Evolutionary conservation across 441 rosid genomes (phyloP).

Genomic region (Aleurites moluccanus): DNA sequence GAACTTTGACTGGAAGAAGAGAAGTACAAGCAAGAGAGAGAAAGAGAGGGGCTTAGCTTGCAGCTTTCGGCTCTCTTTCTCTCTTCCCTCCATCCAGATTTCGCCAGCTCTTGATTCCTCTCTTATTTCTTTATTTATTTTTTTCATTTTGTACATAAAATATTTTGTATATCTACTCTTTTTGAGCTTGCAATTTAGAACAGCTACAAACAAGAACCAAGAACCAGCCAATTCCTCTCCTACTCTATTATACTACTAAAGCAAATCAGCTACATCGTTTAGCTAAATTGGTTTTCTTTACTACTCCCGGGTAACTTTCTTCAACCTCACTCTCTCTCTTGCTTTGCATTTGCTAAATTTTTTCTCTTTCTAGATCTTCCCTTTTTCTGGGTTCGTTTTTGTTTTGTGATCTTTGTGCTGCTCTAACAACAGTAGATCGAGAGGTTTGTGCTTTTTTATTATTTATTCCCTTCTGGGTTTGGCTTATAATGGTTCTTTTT

Average conservation of each 20-base stretch:
- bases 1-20: constrained; percentile 35
- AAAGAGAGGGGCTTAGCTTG: constrained; percentile 22
- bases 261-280: constrained; percentile 10
- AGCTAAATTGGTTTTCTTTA: neutral
- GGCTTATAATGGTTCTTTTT: neutral
- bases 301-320: constrained; percentile 13
- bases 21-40: constrained; percentile 9
- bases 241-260: neutral
- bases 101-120: constrained; percentile 9
- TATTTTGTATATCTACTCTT: neutral
- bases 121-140: neutral
- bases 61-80: constrained; percentile 52
- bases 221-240: constrained; percentile 4
- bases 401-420: constrained; percentile 19
- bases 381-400: constrained; percentile 20
- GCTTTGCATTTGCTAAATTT: constrained; percentile 20
- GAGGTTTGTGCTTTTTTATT: constrained; percentile 5
- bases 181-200: neutral
- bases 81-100: constrained; percentile 22
- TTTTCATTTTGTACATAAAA: too few relatives aligned
- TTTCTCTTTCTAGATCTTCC: constrained; percentile 38
- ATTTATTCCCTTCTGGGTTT: constrained; percentile 10
- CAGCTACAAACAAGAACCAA: constrained; percentile 1
- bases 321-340: constrained; percentile 17
- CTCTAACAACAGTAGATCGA: constrained; percentile 37